Evolutionary conservation across 495 filamentous ascomycete genomes (phyloP).

Genomic region (Hypoxylon intermedium): DNA sequence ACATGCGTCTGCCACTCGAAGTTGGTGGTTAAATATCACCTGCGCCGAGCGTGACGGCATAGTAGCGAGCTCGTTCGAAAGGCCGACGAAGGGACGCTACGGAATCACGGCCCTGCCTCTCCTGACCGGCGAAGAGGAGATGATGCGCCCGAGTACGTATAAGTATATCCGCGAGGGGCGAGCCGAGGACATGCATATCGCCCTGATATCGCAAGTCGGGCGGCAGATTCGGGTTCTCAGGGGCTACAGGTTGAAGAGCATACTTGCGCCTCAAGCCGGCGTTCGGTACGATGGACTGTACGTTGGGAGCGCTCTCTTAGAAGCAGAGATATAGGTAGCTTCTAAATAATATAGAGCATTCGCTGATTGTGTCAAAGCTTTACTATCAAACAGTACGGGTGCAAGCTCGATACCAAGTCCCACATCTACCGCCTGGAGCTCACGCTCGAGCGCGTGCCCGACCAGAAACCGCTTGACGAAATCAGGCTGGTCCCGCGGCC

Average conservation of each 20-base stretch:
- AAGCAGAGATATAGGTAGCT: too few species aligned
- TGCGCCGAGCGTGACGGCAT: slow-evolving; percentile 58
- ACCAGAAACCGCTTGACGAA: slow-evolving; percentile 41
- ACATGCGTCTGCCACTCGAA: slow-evolving; percentile 22
- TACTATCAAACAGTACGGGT: slow-evolving; percentile 49
- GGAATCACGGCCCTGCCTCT: slow-evolving; percentile 49
- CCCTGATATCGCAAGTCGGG: slow-evolving; percentile 48
- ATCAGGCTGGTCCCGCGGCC: slow-evolving; percentile 48
- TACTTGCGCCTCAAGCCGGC: slow-evolving; percentile 53
- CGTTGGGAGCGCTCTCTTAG: too few species aligned
- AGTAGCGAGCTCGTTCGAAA: slow-evolving; percentile 45
- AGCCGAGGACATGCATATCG: slow-evolving; percentile 45
- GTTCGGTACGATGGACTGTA: slow-evolving; percentile 61
- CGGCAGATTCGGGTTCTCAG: slow-evolving; percentile 53
- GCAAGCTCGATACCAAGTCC: slow-evolving; percentile 40
- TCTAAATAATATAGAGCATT: too few species aligned
- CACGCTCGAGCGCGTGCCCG: slow-evolving; percentile 42
- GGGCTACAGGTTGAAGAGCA: slow-evolving; percentile 50
- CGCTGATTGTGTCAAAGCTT: slow-evolving; percentile 7
- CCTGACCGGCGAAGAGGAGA: slow-evolving; percentile 52
- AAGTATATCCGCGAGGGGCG: slow-evolving; percentile 48
- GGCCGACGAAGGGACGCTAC: slow-evolving; percentile 47
- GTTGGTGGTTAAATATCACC: slow-evolving; percentile 59
- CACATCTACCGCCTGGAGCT: slow-evolving; percentile 46
- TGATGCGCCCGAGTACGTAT: slow-evolving; percentile 30